phyloP scores from a whole-genome alignment of 306 rosid species.

The Cotoneaster glaucophyllus region DNA sequence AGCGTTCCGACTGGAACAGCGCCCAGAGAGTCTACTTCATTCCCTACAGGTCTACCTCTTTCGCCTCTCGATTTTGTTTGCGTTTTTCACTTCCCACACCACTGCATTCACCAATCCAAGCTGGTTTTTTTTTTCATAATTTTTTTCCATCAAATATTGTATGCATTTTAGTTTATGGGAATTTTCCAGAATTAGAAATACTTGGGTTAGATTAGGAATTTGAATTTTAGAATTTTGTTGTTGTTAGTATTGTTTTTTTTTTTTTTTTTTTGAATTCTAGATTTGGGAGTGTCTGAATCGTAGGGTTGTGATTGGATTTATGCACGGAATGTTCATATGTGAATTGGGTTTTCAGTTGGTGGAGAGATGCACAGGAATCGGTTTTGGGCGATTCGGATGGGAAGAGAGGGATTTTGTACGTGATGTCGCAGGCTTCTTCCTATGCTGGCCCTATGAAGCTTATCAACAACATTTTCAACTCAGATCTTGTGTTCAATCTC shows the following conservation, averaged over 20 bases:
- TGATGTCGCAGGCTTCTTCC: constrained; percentile 51
- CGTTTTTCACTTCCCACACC: not conserved
- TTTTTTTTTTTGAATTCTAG: constrained; percentile 14
- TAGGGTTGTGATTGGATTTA: constrained; percentile 4
- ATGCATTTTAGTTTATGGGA: not conserved
- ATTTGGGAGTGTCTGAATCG: constrained; percentile 38
- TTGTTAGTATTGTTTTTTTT: not conserved
- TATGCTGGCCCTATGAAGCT: constrained; percentile 86
- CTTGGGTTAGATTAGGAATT: not conserved
- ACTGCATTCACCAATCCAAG: not conserved
- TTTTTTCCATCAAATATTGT: not conserved
- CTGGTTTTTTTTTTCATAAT: not conserved
- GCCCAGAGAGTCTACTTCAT: constrained; percentile 86
- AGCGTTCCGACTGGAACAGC: constrained; percentile 36
- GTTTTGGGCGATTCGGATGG: constrained; percentile 47
- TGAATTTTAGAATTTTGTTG: not conserved
- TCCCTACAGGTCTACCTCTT: constrained; percentile 62
- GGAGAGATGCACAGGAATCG: constrained; percentile 87
- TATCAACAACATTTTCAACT: constrained; percentile 75
- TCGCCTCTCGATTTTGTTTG: not conserved
- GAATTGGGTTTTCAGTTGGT: constrained; percentile 72
- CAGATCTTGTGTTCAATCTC: constrained; percentile 74
- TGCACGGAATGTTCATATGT: not conserved
- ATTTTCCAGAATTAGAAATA: not conserved
- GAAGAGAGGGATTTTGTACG: constrained; percentile 53